Evolutionary conservation across 371 early-diverging fungal genomes (phyloP), one percentile per base, ranked within the genome.

Genomic region (Saksenaea oblongispora): DNA sequence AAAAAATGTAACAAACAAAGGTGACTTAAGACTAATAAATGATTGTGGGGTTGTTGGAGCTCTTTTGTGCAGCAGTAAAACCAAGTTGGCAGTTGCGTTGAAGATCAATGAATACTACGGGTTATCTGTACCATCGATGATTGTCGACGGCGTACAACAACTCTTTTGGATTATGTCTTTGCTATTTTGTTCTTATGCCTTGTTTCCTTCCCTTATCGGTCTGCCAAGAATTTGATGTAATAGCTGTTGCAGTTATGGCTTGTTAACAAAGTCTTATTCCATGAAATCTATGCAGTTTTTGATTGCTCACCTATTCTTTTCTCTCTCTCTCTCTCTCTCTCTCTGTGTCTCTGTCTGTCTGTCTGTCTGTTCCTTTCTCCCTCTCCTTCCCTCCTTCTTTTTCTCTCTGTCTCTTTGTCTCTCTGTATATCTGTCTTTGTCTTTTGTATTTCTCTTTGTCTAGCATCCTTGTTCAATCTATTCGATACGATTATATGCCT

Each of bases 381-480:
- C 4, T 24, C 27, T 54, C 8, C 22, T 27, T 54, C 31, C 13
- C 28, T 34, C 15, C 26, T 28, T 34, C 11, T 18, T 22, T n/a
- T 41, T 56, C 31, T 18, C 27, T 41, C 51, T 22, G 22, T 42
- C 42, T 44, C 54, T 47, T 55, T 56, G 18, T 34, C 22, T 44
- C 34, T 34, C 28, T 55, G 39, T 56, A 59, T 54, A 15, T 15
- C 47, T 58, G n/a, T n/a, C n/a, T n/a, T n/a, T n/a, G n/a, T n/a
- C n/a, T n/a, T n/a, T n/a, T n/a, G n/a, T n/a, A n/a, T n/a, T n/a
- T n/a, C n/a, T n/a, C 11, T 47, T 35, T 57, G 36, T 61, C 37
- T 37, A 28, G 58, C 9, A 56, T 34, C 56, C 18, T 7, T 31
- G 31, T 31, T 31, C 31, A 31, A 31, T 31, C 7, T 31, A 31